Evolutionary conservation across 345 rosid species (phyloP), one percentile per base, ranked within the genome.

Genomic region (Aquilaria sinensis): DNA sequence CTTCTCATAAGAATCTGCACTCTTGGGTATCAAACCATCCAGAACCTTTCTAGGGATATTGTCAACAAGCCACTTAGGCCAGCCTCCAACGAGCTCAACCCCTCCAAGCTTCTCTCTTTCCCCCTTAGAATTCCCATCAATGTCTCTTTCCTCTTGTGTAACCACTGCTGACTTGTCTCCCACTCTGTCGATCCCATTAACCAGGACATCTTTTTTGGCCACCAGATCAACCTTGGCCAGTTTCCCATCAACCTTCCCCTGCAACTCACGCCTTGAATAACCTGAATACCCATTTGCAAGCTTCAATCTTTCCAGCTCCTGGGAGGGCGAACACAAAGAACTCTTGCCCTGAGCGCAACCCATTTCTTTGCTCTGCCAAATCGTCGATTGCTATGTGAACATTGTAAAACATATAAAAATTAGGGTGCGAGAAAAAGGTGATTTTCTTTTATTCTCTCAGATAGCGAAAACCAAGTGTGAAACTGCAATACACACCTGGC

Each of bases 41-140:
- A 87, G 72, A 72, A 57, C 76, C 12, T 82, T 86, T 7, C 23
- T 34, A 9, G 85, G 65, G 41, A 87, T 73, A 56, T 87, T 87
- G 34, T 82, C 86, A 47, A 75, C 80, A 55, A 87, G 89, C 93
- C 93, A 87, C 65, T 84, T 84, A 8, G 93, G 93, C 89, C 88
- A 87, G 0, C 93, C 90, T 31, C 53, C 75, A 31, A 82, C 80
- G 47, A 78, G 78, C 31, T 78, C 89, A 58, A 9, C 43, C 48
- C 52, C 83, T 16, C 67, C 80, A 56, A 72, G 70, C 71, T 80
- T 84, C 67, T 43, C 32, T 62, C 64, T 69, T 56, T 67, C 71
- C 46, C 72, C 73, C 11, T 56, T 52, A 45, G 13, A 53, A 34
- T 30, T 69, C 45, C 10, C 52, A n/a, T 32, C 61, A 57, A 57